Percentiles rank a stretch among this genome's conserved stretches.
Evolutionary conservation across 2,329 filamentous ascomycete species (phyloP).

Genomic region (Ceratocystis diversiconidia): DNA sequence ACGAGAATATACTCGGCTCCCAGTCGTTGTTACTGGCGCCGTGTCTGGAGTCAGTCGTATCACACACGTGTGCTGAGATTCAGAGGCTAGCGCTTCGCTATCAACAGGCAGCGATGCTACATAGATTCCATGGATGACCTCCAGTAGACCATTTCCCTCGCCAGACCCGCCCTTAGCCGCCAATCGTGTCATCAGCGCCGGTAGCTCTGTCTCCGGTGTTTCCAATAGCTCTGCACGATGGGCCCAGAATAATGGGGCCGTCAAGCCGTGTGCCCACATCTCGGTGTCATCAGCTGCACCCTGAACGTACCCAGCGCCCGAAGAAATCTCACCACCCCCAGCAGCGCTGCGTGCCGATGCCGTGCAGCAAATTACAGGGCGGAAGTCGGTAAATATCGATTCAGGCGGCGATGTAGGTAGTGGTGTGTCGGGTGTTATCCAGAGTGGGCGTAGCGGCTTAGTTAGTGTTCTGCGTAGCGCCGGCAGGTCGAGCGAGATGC

Average conservation of each 20-base stretch:
- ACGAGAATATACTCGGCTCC: conserved; percentile 28
- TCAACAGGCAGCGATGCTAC: conserved; percentile 27
- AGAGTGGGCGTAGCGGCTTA: conserved; percentile 64
- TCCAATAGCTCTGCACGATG: conserved; percentile 46
- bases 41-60: conserved; percentile 28
- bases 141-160: conserved; percentile 12
- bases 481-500: conserved; percentile 46
- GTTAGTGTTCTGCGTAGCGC: conserved; percentile 40
- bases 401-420: conserved; percentile 24
- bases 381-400: conserved; percentile 41
- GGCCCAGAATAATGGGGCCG: conserved; percentile 65
- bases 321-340: conserved; percentile 42
- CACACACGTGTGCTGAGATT: conserved; percentile 29
- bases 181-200: conserved; percentile 34
- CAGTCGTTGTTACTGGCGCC: conserved; percentile 31
- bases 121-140: conserved; percentile 27
- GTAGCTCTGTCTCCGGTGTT: conserved; percentile 50
- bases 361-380: conserved; percentile 72
- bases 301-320: conserved; percentile 65
- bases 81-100: conserved; percentile 12
- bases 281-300: conserved; percentile 91
- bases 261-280: conserved; percentile 76
- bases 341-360: conserved; percentile 59
- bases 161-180: conserved; percentile 20
- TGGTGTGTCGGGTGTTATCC: conserved; percentile 59